These are phyloP conservation scores for Fusarium sp. DNA, from an alignment of 2,329 filamentous ascomycete genomes.

Conservation along the genomic window DNA sequence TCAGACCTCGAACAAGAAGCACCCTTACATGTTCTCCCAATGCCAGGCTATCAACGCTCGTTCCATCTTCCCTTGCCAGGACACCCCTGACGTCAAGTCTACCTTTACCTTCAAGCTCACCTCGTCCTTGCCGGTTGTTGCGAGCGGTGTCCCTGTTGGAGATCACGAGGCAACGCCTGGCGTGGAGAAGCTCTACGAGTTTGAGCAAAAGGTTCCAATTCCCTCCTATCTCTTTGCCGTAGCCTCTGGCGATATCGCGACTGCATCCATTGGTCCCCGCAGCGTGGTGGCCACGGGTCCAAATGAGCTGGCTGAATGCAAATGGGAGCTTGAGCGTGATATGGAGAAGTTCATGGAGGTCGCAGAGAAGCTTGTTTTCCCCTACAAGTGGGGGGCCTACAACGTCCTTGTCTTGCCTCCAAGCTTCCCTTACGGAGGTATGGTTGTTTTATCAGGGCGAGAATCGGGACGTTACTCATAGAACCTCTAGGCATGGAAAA, in stretches of 20 bases:
- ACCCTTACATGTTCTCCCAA: constrained; percentile 98
- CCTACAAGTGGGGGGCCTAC: constrained; percentile 94
- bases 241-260: constrained; percentile 85
- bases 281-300: constrained; percentile 89
- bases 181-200: constrained; percentile 77
- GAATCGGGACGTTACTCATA: not conserved
- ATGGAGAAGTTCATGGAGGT: constrained; percentile 93
- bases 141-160: constrained; percentile 77
- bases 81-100: constrained; percentile 97
- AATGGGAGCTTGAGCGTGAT: constrained; percentile 91
- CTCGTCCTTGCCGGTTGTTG: constrained; percentile 89
- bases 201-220: constrained; percentile 91
- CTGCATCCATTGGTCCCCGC: constrained; percentile 85
- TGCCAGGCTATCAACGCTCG: constrained; percentile 96
- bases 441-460: constrained; percentile 42
- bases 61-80: constrained; percentile 95
- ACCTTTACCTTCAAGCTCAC: constrained; percentile 90
- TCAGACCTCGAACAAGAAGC: constrained; percentile 94
- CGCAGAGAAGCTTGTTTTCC: constrained; percentile 83
- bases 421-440: constrained; percentile 87
- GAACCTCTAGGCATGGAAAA: constrained; percentile 79
- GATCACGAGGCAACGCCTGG: constrained; percentile 56
- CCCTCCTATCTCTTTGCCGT: constrained; percentile 96
- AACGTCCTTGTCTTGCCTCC: constrained; percentile 92
- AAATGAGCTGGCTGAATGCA: constrained; percentile 83